A percentile compares a stretch with the other conserved stretches of the same genome.
phyloP scores from a whole-genome alignment of 1,139 yeast species.

The Pichia sp. region DNA sequence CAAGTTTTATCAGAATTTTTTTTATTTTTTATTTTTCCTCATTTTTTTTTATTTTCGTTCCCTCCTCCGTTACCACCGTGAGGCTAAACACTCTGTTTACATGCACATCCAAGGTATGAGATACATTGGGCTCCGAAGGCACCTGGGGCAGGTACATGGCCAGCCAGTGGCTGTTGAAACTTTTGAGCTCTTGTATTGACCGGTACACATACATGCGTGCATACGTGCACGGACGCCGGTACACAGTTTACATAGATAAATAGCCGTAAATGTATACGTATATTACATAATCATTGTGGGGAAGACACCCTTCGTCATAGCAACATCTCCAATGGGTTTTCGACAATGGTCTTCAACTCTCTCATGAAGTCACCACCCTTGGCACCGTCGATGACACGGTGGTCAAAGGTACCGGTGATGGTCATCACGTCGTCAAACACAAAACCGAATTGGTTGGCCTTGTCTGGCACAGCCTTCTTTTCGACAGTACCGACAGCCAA shows the following conservation, averaged over 20 bases:
- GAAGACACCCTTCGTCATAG: constrained; percentile 41
- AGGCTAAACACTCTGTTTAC: neutral
- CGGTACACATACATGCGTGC: neutral
- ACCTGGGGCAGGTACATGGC: too few relatives aligned
- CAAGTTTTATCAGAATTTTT: neutral
- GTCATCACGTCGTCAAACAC: constrained; percentile 87
- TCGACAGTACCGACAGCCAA: constrained; percentile 91
- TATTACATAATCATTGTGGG: too few relatives aligned
- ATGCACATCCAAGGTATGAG: neutral
- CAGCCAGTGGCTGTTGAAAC: neutral
- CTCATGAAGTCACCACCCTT: constrained; percentile 95
- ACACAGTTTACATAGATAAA: too few relatives aligned
- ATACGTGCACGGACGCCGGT: too few relatives aligned
- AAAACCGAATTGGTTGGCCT: constrained; percentile 85
- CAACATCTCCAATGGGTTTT: constrained; percentile 92
- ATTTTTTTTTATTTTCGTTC: neutral
- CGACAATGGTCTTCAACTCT: constrained; percentile 85
- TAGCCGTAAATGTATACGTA: too few relatives aligned
- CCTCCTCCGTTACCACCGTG: neutral
- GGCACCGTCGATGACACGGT: constrained; percentile 96
- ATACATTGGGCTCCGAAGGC: too few relatives aligned
- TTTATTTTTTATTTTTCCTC: neutral
- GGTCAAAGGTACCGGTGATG: constrained; percentile 96
- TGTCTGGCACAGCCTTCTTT: constrained; percentile 91
- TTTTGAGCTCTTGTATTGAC: neutral